Evolutionary conservation across 345 rosid species (phyloP).

Genomic region (Hibiscus syriacus): DNA sequence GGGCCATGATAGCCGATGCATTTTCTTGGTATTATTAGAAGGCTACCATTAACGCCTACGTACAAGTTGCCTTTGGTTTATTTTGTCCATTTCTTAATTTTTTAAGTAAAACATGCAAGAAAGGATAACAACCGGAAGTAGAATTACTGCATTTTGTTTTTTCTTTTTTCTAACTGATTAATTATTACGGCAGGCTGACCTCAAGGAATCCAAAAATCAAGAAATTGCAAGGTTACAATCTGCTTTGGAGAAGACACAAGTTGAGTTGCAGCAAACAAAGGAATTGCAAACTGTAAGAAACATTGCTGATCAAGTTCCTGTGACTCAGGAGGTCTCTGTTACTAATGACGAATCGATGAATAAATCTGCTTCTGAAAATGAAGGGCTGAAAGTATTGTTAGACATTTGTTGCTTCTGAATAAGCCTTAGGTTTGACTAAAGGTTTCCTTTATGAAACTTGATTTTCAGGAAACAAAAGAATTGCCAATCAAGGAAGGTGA

Average conservation of each 20-base stretch:
- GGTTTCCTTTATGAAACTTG: not conserved
- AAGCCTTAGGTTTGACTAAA: not conserved
- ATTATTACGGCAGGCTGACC: slow-evolving; percentile 47
- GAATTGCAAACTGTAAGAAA: slow-evolving; percentile 36
- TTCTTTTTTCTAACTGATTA: slow-evolving; percentile 13
- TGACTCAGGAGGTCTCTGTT: slow-evolving; percentile 46
- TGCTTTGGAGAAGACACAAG: slow-evolving; percentile 26
- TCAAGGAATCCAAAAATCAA: slow-evolving; percentile 42
- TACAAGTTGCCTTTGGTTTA: not conserved
- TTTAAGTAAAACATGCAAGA: not conserved
- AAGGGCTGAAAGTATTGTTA: slow-evolving; percentile 61
- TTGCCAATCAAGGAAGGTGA: not conserved
- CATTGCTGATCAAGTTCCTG: slow-evolving; percentile 37
- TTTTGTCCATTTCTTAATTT: not conserved
- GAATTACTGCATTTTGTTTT: not conserved
- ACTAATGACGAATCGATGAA: slow-evolving; percentile 50
- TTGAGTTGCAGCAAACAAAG: slow-evolving; percentile 58
- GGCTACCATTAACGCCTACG: not conserved
- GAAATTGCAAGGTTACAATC: slow-evolving; percentile 32
- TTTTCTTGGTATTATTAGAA: not conserved
- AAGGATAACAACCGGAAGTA: slow-evolving; percentile 1
- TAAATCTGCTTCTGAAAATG: slow-evolving; percentile 65
- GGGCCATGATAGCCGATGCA: not conserved
- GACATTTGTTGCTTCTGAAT: slow-evolving; percentile 4
- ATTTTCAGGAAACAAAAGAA: slow-evolving; percentile 1